Evolutionary conservation across 805 yeast genomes (phyloP).

Genomic region (Suhomyces canberraensis): DNA sequence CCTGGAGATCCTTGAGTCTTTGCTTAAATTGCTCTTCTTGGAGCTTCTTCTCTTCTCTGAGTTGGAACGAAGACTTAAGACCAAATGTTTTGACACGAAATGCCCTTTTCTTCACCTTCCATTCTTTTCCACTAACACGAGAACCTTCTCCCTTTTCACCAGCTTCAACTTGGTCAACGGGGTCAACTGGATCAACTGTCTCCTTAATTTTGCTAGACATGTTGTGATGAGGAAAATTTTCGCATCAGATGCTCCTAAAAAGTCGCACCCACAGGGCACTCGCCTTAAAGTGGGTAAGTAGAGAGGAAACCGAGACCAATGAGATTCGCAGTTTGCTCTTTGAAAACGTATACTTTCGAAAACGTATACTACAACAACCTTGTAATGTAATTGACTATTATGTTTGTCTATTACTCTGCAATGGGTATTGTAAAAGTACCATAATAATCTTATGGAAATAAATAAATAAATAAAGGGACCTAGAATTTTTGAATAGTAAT

Average conservation of each 20-base stretch:
- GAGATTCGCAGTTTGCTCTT: too few species aligned
- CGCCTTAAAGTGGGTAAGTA: not conserved
- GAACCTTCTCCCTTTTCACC: constrained; percentile 43
- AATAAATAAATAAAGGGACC: too few species aligned
- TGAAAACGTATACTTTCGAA: too few species aligned
- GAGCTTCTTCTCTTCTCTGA: constrained; percentile 61
- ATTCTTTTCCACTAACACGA: constrained; percentile 63
- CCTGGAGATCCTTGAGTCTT: constrained; percentile 68
- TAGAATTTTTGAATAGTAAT: too few species aligned
- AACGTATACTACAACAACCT: too few species aligned
- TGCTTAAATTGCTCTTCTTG: constrained; percentile 66
- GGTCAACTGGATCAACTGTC: constrained; percentile 31
- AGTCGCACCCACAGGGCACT: too few species aligned
- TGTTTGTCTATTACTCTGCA: too few species aligned
- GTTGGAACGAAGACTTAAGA: constrained; percentile 58
- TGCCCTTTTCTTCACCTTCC: constrained; percentile 69
- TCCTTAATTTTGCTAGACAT: constrained; percentile 26
- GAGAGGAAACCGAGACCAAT: not conserved
- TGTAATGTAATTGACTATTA: too few species aligned
- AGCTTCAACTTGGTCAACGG: constrained; percentile 32
- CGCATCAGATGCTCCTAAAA: not conserved
- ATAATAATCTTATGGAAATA: too few species aligned
- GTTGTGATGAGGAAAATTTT: constrained; percentile 6
- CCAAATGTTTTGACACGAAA: constrained; percentile 63
- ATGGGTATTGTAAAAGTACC: too few species aligned